These are phyloP conservation scores for Saccharum hybrid DNA, from an alignment of 202 grass and related monocot genomes.

Conservation along the genomic window DNA sequence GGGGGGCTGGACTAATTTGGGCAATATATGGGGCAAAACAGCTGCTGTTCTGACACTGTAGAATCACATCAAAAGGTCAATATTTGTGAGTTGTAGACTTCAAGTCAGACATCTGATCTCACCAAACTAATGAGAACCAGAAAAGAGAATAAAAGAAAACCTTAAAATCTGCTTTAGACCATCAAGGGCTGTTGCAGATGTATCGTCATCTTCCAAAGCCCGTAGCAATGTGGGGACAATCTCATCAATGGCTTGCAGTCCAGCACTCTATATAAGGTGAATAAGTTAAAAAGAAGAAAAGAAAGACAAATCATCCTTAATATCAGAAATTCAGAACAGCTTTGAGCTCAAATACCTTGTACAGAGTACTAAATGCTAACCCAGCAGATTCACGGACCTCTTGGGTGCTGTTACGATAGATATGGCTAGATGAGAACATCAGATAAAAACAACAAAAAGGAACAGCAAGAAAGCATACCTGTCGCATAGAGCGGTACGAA, in stretches of 20 bases:
- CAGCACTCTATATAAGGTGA: constrained; percentile 76
- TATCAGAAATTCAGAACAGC: constrained; percentile 28
- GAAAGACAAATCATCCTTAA: constrained; percentile 31
- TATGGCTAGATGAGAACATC: constrained; percentile 33
- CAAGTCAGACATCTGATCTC: constrained; percentile 20
- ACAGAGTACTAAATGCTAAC: constrained; percentile 96
- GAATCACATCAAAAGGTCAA: constrained; percentile 47
- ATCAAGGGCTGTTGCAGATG: constrained; percentile 96
- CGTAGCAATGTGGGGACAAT: constrained; percentile 92
- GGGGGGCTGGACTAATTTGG: constrained; percentile 91
- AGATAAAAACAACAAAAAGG: constrained; percentile 38
- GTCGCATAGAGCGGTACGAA: constrained; percentile 96
- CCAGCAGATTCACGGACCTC: constrained; percentile 99
- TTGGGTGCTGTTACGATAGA: constrained; percentile 61
- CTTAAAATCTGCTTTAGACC: constrained; percentile 99
- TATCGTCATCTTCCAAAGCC: constrained; percentile 89
- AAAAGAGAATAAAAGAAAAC: constrained; percentile 48
- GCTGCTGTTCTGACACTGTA: constrained; percentile 89
- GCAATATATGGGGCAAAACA: constrained; percentile 97
- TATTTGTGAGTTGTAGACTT: constrained; percentile 20
- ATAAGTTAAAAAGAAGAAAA: constrained; percentile 28
- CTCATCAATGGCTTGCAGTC: constrained; percentile 98
- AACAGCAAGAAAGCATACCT: constrained; percentile 65
- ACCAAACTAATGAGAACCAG: constrained; percentile 18
- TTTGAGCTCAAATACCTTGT: constrained; percentile 68